Evolutionary conservation across 169 alveolate species (phyloP).

Genomic region (Plasmodium ovale): DNA sequence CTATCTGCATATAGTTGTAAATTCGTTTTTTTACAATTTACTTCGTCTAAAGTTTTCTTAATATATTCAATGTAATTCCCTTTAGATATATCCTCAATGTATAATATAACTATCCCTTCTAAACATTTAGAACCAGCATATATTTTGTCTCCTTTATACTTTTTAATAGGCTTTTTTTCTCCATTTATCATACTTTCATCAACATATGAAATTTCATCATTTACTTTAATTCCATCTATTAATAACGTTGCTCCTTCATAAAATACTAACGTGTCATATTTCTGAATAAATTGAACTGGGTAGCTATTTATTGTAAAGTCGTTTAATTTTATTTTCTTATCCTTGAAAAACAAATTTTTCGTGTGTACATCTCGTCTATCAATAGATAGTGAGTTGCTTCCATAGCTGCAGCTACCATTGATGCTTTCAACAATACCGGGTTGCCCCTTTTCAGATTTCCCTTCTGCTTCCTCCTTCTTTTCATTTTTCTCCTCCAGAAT

Average conservation of each 20-base stretch:
- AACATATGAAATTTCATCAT: slow-evolving; percentile 48
- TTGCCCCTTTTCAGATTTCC: neutral
- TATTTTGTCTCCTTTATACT: slow-evolving; percentile 70
- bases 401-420: too few species aligned
- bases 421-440: neutral
- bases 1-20: slow-evolving; percentile 76
- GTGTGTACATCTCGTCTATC: slow-evolving; percentile 6
- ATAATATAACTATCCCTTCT: slow-evolving; percentile 35
- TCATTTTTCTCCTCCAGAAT: slow-evolving; percentile 12
- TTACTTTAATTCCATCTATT: slow-evolving; percentile 65
- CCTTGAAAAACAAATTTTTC: slow-evolving; percentile 19
- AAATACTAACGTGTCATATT: slow-evolving; percentile 50
- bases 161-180: slow-evolving; percentile 48
- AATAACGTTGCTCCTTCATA: slow-evolving; percentile 66
- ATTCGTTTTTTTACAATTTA: slow-evolving; percentile 65
- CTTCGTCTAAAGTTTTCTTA: slow-evolving; percentile 53
- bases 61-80: slow-evolving; percentile 70
- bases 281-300: slow-evolving; percentile 67
- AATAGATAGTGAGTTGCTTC: neutral
- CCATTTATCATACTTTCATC: slow-evolving; percentile 76
- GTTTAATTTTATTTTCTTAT: slow-evolving; percentile 48
- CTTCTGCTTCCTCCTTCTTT: neutral
- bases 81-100: slow-evolving; percentile 44
- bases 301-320: slow-evolving; percentile 56
- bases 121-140: slow-evolving; percentile 76